Conservation (phyloP, 2,329 filamentous ascomycete species). For the Stemphylium lycopersici region DNA sequence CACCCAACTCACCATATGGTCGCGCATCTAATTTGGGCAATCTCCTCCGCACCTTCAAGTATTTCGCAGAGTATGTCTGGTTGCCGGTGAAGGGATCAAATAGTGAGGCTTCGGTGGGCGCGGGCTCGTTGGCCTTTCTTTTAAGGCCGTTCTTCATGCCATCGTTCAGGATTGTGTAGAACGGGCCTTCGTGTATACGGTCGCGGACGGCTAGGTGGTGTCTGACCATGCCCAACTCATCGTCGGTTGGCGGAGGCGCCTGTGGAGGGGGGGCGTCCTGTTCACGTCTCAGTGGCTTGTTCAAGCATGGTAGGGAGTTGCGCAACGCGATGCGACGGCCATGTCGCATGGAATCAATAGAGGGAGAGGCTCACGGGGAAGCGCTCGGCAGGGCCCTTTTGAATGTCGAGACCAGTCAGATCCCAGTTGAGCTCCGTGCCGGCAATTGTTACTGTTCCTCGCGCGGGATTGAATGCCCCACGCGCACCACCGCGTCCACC, state of each 20-base stretch:
- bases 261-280: conserved; percentile 45
- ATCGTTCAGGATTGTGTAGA: conserved; percentile 62
- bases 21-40: conserved; percentile 61
- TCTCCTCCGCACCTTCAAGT: conserved; percentile 61
- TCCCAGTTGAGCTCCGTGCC: conserved; percentile 53
- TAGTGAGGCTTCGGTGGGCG: conserved; percentile 41
- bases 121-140: conserved; percentile 46
- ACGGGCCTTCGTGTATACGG: conserved; percentile 64
- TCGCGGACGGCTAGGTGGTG: conserved; percentile 60
- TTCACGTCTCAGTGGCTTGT: conserved; percentile 25
- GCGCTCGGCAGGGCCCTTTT: conserved; percentile 48
- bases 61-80: conserved; percentile 65
- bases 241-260: conserved; percentile 48
- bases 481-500: conserved; percentile 36
- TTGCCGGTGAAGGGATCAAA: conserved; percentile 69
- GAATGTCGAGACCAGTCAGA: conserved; percentile 48
- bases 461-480: conserved; percentile 37
- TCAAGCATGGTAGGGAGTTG: conserved; percentile 14
- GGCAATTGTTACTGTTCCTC: conserved; percentile 48
- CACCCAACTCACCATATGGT: conserved; percentile 58
- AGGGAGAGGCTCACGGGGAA: conserved; percentile 46
- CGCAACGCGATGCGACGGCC: conserved; percentile 6
- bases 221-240: conserved; percentile 57
- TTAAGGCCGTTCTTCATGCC: conserved; percentile 53
- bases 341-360: conserved; percentile 2